phyloP scores from a whole-genome alignment of 1,139 yeast genomes.

The Geotrichum aggregatum region DNA sequence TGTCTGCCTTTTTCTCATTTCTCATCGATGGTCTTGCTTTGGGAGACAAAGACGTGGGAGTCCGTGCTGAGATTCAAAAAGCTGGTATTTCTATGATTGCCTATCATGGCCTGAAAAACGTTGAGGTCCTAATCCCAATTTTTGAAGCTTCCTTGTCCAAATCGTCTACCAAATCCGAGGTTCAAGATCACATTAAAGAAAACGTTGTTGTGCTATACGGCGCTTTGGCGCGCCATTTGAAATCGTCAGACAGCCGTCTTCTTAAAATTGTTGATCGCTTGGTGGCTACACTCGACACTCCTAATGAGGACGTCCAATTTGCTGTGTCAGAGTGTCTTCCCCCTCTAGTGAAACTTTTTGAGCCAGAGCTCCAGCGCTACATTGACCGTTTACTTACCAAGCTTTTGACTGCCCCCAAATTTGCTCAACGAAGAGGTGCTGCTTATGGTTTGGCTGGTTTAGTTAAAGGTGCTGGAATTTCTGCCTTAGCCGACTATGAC shows the following conservation, averaged over 20 bases:
- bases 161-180: constrained; percentile 40
- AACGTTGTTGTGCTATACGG: constrained; percentile 84
- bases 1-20: constrained; percentile 54
- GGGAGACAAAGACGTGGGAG: constrained; percentile 69
- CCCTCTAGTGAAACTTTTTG: constrained; percentile 62
- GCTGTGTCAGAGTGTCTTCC: constrained; percentile 84
- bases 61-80: constrained; percentile 77
- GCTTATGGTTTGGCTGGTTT: constrained; percentile 95
- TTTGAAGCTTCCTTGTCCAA: constrained; percentile 57
- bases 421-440: constrained; percentile 77
- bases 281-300: constrained; percentile 72
- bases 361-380: constrained; percentile 44
- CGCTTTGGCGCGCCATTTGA: constrained; percentile 76
- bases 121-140: constrained; percentile 70
- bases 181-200: constrained; percentile 66
- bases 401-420: constrained; percentile 48
- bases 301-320: constrained; percentile 82
- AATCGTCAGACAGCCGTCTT: constrained; percentile 59
- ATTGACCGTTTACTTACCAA: constrained; percentile 57
- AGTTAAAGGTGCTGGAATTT: constrained; percentile 84
- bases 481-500: constrained; percentile 68
- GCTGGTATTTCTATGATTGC: constrained; percentile 78
- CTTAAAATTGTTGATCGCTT: constrained; percentile 61
- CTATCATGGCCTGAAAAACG: constrained; percentile 56
- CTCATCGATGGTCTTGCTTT: constrained; percentile 59